phyloP scores from a whole-genome alignment of 441 rosid species.

The Syzygium malaccense region DNA sequence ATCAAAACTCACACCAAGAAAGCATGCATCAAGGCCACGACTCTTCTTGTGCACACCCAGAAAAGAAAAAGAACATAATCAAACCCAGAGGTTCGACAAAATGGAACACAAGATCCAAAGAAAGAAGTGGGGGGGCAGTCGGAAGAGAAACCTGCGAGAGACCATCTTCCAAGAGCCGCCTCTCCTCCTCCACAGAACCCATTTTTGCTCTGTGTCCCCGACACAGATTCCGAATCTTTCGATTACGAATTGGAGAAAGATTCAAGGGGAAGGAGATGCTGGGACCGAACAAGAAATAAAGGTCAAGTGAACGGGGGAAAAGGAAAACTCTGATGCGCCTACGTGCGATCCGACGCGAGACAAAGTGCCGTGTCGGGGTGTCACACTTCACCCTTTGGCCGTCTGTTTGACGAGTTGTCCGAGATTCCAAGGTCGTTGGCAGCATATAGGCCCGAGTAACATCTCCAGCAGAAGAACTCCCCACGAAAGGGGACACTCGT shows the following conservation, averaged over 20 bases:
- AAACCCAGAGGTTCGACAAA: background rate
- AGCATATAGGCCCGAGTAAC: accelerated
- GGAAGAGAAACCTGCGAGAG: constrained; percentile 13
- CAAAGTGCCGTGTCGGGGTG: background rate
- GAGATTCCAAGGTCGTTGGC: background rate
- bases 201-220: constrained; percentile 5
- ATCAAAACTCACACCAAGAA: background rate
- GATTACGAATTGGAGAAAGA: constrained; percentile 41
- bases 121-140: background rate
- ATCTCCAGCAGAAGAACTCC: background rate
- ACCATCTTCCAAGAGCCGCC: constrained; percentile 21
- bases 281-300: constrained; percentile 16
- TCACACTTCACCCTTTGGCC: background rate
- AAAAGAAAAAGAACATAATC: accelerated
- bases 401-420: background rate
- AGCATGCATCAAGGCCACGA: background rate
- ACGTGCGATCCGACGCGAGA: background rate
- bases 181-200: constrained; percentile 30
- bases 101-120: background rate
- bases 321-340: background rate
- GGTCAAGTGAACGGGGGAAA: background rate
- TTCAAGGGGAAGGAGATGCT: constrained; percentile 61
- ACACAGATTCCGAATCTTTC: constrained; percentile 54
- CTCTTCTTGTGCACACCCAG: background rate
- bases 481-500: background rate